phyloP scores from a whole-genome alignment of 75 land plant species.

The Sequoiadendron giganteum region DNA sequence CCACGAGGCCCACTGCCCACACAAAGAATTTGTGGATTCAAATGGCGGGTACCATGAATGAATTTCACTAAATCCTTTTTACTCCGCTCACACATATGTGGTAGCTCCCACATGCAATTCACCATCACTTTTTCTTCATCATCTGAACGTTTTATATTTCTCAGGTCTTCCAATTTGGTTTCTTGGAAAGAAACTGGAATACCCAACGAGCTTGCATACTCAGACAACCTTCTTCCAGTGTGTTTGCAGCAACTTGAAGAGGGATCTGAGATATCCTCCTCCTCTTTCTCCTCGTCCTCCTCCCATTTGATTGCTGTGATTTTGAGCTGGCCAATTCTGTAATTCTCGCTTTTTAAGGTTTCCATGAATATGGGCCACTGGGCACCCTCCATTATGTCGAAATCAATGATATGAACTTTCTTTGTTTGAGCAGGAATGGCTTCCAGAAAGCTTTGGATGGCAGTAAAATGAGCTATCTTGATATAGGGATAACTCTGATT shows the following conservation, averaged over 20 bases:
- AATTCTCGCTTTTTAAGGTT: no score
- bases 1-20: background rate
- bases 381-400: conserved; percentile 58
- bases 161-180: conserved; percentile 33
- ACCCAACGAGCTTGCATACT: conserved; percentile 53
- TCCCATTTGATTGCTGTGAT: no score
- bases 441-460: conserved; percentile 67
- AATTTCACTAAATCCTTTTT: background rate
- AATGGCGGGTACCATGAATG: background rate
- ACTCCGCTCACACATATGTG: conserved; percentile 18
- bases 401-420: conserved; percentile 58
- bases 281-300: no score
- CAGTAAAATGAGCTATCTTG: conserved; percentile 62
- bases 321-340: no score
- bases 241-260: background rate
- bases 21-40: background rate
- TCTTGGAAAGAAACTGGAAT: conserved; percentile 58
- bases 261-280: background rate
- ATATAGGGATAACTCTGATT: conserved; percentile 32
- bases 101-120: conserved; percentile 62
- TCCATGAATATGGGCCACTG: conserved; percentile 33
- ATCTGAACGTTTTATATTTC: conserved; percentile 21
- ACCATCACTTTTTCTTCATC: conserved; percentile 42
- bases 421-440: conserved; percentile 19
- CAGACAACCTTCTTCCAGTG: conserved; percentile 25